Evolutionary conservation across 2,329 filamentous ascomycete species (phyloP), one percentile per base, ranked within the genome.

Genomic region (Fusarium agapanthi): DNA sequence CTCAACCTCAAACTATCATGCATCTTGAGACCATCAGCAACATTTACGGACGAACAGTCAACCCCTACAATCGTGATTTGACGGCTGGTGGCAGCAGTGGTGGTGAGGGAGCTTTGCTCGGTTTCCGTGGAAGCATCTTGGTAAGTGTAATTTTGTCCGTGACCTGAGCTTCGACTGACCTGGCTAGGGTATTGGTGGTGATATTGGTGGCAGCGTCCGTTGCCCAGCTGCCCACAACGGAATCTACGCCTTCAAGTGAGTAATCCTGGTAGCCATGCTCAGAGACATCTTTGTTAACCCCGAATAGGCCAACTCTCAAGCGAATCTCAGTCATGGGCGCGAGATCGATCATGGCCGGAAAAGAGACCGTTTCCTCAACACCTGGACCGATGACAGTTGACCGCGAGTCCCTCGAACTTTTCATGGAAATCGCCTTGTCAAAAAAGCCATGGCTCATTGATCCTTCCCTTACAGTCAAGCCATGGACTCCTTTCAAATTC

Each of bases 51-150:
- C 85, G 88, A 38, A 89, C 88, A 0, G 80, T 92, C 7, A 93
- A 92, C 75, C 91, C 92, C 0, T 83, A 87, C 63, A 92, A 92
- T 66, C 84, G 88, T 2, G 81, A 84, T 26, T 83, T 91, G 37
- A 89, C 88, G 0, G 85, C 89, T 0, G 92, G 92, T 10, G 92
- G 92, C 5, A 89, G 87, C 15, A 89, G 88, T 1, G 91, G 91
- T 16, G 92, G 92, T 1, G 83, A 85, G 61, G 80, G 78, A 2
- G 83, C 84, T 1, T 71, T 85, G 1, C 47, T 85, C 5, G 83
- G 81, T 4, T 77, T 85, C 40, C 77, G 83, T 7, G 84, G 84
- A 24, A 83, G 82, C 26, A 68, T 83, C 6, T 41, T 86, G 8
- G 81, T 81, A 30, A 66, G 77, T 24, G 1, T 4, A 5, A 4